phyloP scores from a whole-genome alignment of 108 stramenopile genomes.

The Seminavis robusta region DNA sequence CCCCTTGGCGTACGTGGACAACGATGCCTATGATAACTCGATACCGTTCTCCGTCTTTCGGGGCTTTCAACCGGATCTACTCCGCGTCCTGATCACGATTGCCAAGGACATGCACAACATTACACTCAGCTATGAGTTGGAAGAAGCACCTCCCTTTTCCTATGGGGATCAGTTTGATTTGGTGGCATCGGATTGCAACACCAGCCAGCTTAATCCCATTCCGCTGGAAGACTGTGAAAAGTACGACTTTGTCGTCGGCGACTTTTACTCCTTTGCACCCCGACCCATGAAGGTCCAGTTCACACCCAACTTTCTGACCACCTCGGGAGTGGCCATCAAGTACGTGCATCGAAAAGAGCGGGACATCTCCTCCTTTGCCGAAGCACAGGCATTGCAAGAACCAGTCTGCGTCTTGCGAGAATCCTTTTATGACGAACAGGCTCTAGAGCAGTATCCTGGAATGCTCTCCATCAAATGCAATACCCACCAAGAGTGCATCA shows the following conservation, averaged over 20 bases:
- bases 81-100: too few relatives aligned
- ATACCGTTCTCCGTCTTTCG: too few relatives aligned
- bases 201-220: too few relatives aligned
- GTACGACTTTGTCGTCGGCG: slow-evolving; percentile 10
- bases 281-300: not conserved
- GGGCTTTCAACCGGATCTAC: too few relatives aligned
- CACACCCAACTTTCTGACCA: slow-evolving; percentile 3
- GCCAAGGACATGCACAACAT: too few relatives aligned
- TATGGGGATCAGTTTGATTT: not conserved
- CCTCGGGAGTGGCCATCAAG: not conserved
- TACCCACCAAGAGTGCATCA: not conserved
- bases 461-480: not conserved
- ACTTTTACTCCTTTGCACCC: slow-evolving; percentile 3
- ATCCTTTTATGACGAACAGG: not conserved
- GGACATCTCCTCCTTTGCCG: not conserved
- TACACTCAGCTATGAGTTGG: too few relatives aligned
- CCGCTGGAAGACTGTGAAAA: not conserved
- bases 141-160: too few relatives aligned
- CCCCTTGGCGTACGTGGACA: too few relatives aligned
- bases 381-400: not conserved
- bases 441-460: not conserved
- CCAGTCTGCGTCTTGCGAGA: not conserved
- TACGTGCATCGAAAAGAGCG: not conserved
- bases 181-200: not conserved
- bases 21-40: too few relatives aligned